Base-by-base conservation (phyloP, 257 asterid genomes). In the Catharanthus roseus region DNA sequence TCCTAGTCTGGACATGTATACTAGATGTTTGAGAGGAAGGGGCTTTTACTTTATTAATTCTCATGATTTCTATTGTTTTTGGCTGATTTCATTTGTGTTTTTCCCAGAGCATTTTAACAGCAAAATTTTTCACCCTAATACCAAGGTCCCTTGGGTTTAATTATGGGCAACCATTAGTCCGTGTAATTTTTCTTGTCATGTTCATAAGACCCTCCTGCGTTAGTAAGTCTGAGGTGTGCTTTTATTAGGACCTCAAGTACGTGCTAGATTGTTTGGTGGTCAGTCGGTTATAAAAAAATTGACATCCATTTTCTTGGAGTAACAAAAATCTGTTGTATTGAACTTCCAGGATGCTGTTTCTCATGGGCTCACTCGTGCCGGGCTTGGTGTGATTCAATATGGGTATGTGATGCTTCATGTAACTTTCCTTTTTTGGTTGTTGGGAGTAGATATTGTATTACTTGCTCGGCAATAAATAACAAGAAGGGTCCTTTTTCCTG, bases 301-400 rank as follows among this genome's bases (percentile, higher is more conserved):
- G n/a, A 29, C 2, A 23, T 58, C 45, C 16, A 68, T 26, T 12
- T 57, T 56, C 33, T 33, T 53, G 53, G 50, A 21, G 72, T 72
- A n/a, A 64, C 82, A 77, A 49, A 57, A 41, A 47, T 13, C 74
- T 26, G 72, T 9, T 63, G 45, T 74, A 65, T 33, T 55, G 26
- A 49, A 70, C 79, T 83, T 77, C 73, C 96, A 95, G 99, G 97
- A 88, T 75, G 97, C 99, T 67, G 97, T 88, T 73, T 85, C 99
- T 74, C 85, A 86, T 79, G 97, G 99, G 80, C 84, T 95, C 54
- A 82, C 84, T 82, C 86, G 82, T 74, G 92, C 93, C 31, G 99
- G 97, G 51, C 75, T 86, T 72, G 92, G 91, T 80, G 95, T 91
- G 57, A 75, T 95, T 72, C 97, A 86, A 66, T 95, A 91, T 54